A percentile compares a stretch with the other conserved stretches of the same genome.
phyloP scores from a whole-genome alignment of 768 basidiomycete species.

The Xanthoconium stramineum region DNA sequence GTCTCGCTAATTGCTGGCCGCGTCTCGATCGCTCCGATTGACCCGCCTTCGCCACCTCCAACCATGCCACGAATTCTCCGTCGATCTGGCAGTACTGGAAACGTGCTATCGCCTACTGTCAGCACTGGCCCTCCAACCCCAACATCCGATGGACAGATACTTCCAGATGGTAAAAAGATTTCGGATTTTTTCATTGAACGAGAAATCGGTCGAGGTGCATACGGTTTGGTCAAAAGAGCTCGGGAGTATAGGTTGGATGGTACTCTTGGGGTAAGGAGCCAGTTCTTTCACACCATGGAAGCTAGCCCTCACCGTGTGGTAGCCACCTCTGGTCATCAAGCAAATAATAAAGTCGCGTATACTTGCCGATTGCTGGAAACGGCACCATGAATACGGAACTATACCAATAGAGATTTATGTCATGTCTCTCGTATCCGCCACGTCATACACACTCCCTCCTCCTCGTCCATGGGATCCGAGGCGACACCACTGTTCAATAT shows the following conservation, averaged over 20 bases:
- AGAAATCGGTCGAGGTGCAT: constrained; percentile 92
- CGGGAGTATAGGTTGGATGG: constrained; percentile 75
- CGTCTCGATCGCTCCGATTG: constrained; percentile 72
- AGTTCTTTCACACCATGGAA: constrained; percentile 3
- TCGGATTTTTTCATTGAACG: constrained; percentile 82
- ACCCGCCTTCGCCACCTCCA: constrained; percentile 65
- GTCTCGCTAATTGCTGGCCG: constrained; percentile 82
- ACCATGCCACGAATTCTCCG: constrained; percentile 59
- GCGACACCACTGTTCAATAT: constrained; percentile 34
- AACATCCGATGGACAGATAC: constrained; percentile 26
- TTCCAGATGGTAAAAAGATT: constrained; percentile 65
- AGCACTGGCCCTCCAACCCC: constrained; percentile 69
- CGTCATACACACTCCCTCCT: constrained; percentile 72
- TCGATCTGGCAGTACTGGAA: constrained; percentile 62
- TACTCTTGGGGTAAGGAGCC: constrained; percentile 70
- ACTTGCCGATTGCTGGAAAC: constrained; percentile 99
- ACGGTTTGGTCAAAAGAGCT: constrained; percentile 90
- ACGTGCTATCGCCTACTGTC: constrained; percentile 54
- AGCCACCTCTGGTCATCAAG: constrained; percentile 94
- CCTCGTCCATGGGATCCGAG: constrained; percentile 83
- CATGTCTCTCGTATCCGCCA: constrained; percentile 86
- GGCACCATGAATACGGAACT: constrained; percentile 89
- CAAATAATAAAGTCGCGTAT: constrained; percentile 99
- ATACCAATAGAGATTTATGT: constrained; percentile 98
- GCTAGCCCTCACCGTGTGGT: constrained; percentile 7